Percentiles rank a stretch among this genome's conserved stretches.
phyloP scores from a whole-genome alignment of 148 eudicot genomes.

The Camellia japonica region DNA sequence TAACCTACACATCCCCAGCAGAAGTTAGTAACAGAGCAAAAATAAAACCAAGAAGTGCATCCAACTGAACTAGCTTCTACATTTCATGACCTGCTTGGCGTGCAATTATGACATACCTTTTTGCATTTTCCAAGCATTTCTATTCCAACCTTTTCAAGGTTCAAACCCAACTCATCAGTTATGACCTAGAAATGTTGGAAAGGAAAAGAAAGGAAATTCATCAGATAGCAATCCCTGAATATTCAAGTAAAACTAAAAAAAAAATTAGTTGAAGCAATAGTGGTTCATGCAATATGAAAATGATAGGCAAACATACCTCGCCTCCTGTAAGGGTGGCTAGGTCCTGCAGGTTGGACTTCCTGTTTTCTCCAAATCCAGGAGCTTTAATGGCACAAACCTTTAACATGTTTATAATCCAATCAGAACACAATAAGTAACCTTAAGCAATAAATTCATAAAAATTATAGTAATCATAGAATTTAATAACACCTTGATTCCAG shows the following conservation, averaged over 20 bases:
- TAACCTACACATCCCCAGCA: conserved; percentile 41
- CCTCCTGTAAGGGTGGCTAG: conserved; percentile 86
- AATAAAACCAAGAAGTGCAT: neutral
- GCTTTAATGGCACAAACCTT: conserved; percentile 93
- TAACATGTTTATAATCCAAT: neutral
- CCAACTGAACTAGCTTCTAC: neutral
- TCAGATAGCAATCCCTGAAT: neutral
- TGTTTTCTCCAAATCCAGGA: conserved; percentile 87
- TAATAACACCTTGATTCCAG: conserved; percentile 69
- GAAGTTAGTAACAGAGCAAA: neutral
- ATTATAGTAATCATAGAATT: neutral
- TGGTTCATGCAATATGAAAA: neutral
- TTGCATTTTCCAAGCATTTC: conserved; percentile 81
- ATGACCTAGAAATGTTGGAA: conserved; percentile 49
- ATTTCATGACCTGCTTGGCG: neutral
- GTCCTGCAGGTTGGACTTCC: conserved; percentile 72
- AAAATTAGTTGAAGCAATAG: neutral
- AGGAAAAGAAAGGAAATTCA: neutral
- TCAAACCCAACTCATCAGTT: conserved; percentile 81
- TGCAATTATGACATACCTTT: conserved; percentile 38
- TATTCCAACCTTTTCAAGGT: conserved; percentile 60
- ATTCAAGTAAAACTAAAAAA: neutral
- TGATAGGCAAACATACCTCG: conserved; percentile 30
- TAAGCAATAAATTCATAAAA: neutral
- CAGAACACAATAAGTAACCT: neutral